phyloP scores from a whole-genome alignment of 2,329 filamentous ascomycete genomes.

The Geosmithia flava region DNA sequence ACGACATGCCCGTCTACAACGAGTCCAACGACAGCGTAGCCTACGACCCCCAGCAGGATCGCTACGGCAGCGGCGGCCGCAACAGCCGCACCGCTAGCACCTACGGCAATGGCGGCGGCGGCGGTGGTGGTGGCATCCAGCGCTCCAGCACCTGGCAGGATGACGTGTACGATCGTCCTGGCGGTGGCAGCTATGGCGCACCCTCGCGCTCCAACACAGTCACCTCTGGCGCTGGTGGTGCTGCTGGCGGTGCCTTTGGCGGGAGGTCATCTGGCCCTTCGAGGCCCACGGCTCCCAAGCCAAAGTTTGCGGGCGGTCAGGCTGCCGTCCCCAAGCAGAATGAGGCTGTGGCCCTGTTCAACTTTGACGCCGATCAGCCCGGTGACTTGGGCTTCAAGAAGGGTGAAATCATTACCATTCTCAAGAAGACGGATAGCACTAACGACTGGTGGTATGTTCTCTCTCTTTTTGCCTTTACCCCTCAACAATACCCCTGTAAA shows the following conservation, averaged over 20 bases:
- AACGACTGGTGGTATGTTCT: constrained; percentile 80
- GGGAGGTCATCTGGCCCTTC: constrained; percentile 41
- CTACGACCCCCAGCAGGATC: constrained; percentile 66
- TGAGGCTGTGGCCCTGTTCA: constrained; percentile 83
- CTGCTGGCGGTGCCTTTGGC: no score
- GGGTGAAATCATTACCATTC: constrained; percentile 86
- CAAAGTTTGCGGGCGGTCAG: constrained; percentile 55
- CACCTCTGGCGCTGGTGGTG: no score
- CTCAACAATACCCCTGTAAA: no score
- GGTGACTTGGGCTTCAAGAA: constrained; percentile 95
- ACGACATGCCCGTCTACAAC: constrained; percentile 84
- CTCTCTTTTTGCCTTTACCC: background rate
- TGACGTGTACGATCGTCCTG: constrained; percentile 55
- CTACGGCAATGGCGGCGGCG: background rate
- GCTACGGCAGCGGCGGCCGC: constrained; percentile 25
- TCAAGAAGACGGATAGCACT: constrained; percentile 87
- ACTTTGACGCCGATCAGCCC: constrained; percentile 86
- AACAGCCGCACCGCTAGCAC: constrained; percentile 35
- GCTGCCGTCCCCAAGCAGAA: constrained; percentile 48
- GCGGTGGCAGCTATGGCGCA: constrained; percentile 6
- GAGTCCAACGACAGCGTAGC: constrained; percentile 70
- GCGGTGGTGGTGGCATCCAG: constrained; percentile 40
- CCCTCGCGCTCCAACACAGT: constrained; percentile 40
- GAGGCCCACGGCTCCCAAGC: constrained; percentile 80
- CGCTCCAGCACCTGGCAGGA: constrained; percentile 65